Base-by-base conservation (phyloP, 2,329 filamentous ascomycete genomes). In the Alternaria sp. region DNA sequence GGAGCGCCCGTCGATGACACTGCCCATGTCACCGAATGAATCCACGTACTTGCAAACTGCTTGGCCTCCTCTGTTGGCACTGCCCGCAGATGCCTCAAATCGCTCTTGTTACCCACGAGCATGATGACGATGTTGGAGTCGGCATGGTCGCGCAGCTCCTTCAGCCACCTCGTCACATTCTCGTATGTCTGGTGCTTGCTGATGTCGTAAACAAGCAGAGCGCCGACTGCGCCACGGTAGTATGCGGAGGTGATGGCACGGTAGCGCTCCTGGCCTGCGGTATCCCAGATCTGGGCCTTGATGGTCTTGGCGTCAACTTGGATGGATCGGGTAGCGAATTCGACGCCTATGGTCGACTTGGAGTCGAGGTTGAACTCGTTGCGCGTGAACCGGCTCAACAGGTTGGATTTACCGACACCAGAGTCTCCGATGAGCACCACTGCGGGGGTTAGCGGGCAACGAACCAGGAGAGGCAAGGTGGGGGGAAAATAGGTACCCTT, bases 221-320 rank as follows among this genome's bases (percentile, higher is more conserved):
- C 95, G 73, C 95, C 95, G 56, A 99, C 95, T 54, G 95, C 96
- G 75, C 95, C 96, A 74, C 95, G 91, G 83, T 99, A 99, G 85
- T 99, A 99, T 70, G 95, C 95, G 60, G 95, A 97, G 72, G 95
- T 99, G 80, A 99, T 99, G 79, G 95, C 95, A 79, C 96, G 92
- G 85, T 98, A 99, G 80, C 95, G 90, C 83, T 99, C 95, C 84
- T 99, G 95, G 70, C 95, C 95, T 69, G 95, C 95, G 59, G 95
- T 99, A 84, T 99, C 95, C 95, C 96, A 99, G 76, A 99, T 99
- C 85, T 99, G 95, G 72, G 95, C 95, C 86, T 99, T 99, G 88
- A 99, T 99, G 66, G 95, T 99, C 87, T 99, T 99, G 77, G 91
- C 91, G 82, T 99, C 95, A 76, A 99, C 95, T 82, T 98, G 94